Evolutionary conservation across 1,284 basidiomycete species (phyloP).

Genomic region (Coniophora puteana): DNA sequence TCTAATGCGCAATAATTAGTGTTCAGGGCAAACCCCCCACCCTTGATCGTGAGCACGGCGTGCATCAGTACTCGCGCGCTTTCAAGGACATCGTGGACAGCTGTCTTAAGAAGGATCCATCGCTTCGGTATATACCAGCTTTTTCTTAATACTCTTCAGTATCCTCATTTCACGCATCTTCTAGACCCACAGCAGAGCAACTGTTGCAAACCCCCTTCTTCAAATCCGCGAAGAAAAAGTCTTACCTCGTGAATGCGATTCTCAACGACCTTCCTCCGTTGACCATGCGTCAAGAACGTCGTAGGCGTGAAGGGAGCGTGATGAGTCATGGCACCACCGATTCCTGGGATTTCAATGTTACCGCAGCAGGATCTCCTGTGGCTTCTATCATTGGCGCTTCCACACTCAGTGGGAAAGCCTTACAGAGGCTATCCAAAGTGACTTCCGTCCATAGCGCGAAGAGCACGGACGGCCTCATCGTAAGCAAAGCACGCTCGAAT

Average conservation of each 20-base stretch:
- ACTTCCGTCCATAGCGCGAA: background rate
- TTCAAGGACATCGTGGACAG: slow-evolving; percentile 80
- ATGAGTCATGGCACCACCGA: slow-evolving; percentile 22
- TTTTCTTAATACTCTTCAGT: slow-evolving; percentile 2
- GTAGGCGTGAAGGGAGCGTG: slow-evolving; percentile 14
- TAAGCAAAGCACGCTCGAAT: no score
- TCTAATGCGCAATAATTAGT: slow-evolving; percentile 31
- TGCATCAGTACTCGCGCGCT: slow-evolving; percentile 75
- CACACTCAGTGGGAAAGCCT: background rate
- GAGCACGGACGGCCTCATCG: no score
- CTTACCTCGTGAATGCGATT: slow-evolving; percentile 70
- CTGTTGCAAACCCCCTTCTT: slow-evolving; percentile 82
- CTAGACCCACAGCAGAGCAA: slow-evolving; percentile 71
- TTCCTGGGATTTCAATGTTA: slow-evolving; percentile 26
- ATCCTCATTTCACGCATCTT: no score
- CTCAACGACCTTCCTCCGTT: slow-evolving; percentile 70
- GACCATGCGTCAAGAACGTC: slow-evolving; percentile 60
- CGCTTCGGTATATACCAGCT: slow-evolving; percentile 44
- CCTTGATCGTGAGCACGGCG: slow-evolving; percentile 67
- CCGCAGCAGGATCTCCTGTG: slow-evolving; percentile 10
- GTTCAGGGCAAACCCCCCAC: slow-evolving; percentile 72
- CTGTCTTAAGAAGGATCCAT: slow-evolving; percentile 83
- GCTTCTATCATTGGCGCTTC: slow-evolving; percentile 7
- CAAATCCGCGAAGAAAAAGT: slow-evolving; percentile 70
- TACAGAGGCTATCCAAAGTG: no score